Base-by-base conservation (phyloP, 805 yeast genomes). In the Pichia kluyveri region DNA sequence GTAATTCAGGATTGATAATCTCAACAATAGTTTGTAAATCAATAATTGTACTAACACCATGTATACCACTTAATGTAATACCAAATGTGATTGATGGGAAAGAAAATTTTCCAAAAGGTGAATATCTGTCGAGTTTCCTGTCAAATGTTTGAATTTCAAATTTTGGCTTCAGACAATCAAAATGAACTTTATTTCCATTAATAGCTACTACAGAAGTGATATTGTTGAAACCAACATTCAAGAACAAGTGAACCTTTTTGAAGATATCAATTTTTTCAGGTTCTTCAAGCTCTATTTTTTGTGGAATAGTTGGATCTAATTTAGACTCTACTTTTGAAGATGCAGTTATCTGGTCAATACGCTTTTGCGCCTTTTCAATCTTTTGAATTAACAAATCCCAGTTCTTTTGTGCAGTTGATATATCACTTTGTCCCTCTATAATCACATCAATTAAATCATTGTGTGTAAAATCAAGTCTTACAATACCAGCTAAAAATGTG, bases 11-110 rank as follows among this genome's bases (percentile, higher is more conserved):
- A 38, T 77, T 73, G n/a, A 64, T 52, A 14, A 79, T 54, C 56
- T 69, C 69, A 44, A 76, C 44, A n/a, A 65, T 54, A 51, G 79
- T 51, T 50, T 72, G 70, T 12, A 79, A 58, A 54, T 83, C 79
- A 17, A 75, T 43, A 2, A 77, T 42, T 5, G 68, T 68, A 55
- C 75, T 52, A 44, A 66, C 42, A 57, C 72, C 54, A 52, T 71
- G 66, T 38, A 71, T 70, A 5, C 72, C 65, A 12, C 50, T 56
- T 3, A 59, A 47, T 6, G 55, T 54, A 43, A 58, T 51, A 8
- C 69, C 65, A 14, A 77, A 15, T 41, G 73, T 64, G 0, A 71
- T 62, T 1, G 75, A 66, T 1, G 80, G 78, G 7, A 76, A 48
- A 0, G 42, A 43, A 8, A 76, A 30, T 34, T 66, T 68, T 0